phyloP scores from a whole-genome alignment of 1,284 basidiomycete species.

The Somion occarium region DNA sequence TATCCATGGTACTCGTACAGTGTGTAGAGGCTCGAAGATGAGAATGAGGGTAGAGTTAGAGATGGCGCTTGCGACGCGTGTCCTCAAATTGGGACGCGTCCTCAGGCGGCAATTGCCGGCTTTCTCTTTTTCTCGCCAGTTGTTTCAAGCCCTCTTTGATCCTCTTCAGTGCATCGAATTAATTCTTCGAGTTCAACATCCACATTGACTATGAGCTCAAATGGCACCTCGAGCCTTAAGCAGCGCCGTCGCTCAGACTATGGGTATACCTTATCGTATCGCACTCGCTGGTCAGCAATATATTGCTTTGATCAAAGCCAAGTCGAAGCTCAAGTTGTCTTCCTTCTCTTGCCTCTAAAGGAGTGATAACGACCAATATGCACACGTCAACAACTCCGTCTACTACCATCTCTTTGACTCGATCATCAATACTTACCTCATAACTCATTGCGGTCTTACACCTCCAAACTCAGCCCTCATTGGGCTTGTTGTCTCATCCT shows the following conservation, averaged over 20 bases:
- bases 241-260: conserved; percentile 48
- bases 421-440: conserved; percentile 69
- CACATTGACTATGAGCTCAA: too few species aligned
- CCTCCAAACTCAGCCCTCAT: conserved; percentile 43
- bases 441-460: conserved; percentile 43
- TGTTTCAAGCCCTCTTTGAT: too few species aligned
- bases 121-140: neutral
- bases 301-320: neutral
- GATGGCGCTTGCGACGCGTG: conserved; percentile 8
- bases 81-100: conserved; percentile 13
- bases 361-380: conserved; percentile 81
- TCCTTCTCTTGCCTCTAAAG: conserved; percentile 28
- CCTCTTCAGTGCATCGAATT: too few species aligned
- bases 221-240: too few species aligned
- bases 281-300: conserved; percentile 61
- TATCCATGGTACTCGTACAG: conserved; percentile 52
- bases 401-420: conserved; percentile 79
- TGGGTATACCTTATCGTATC: conserved; percentile 52
- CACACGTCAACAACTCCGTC: conserved; percentile 73
- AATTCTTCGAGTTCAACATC: too few species aligned
- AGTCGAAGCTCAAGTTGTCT: neutral
- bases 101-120: conserved; percentile 12
- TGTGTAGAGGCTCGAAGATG: conserved; percentile 1
- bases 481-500: conserved; percentile 70
- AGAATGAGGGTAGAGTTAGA: neutral